phyloP scores from a whole-genome alignment of 768 basidiomycete species.

The Rubroboletus satanas region DNA sequence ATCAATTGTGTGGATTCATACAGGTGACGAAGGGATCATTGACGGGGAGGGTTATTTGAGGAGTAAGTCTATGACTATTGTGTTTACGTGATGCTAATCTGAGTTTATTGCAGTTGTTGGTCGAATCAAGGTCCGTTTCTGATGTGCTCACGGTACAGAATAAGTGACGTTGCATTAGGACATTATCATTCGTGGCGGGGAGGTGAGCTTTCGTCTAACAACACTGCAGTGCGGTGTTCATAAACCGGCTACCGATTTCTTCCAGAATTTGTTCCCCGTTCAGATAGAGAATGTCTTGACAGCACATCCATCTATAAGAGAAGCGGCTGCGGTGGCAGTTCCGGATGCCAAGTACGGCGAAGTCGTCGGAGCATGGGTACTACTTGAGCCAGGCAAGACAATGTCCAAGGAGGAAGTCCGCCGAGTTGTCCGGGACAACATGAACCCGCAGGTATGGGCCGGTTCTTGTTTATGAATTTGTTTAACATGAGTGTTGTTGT shows the following conservation, averaged over 20 bases:
- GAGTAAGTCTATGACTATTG: constrained; percentile 41
- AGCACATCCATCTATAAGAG: constrained; percentile 51
- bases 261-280: constrained; percentile 78
- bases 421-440: constrained; percentile 46
- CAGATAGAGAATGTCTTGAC: constrained; percentile 78
- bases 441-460: constrained; percentile 74
- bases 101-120: constrained; percentile 56
- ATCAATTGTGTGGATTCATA: constrained; percentile 75
- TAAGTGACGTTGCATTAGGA: constrained; percentile 42
- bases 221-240: not conserved
- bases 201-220: constrained; percentile 40
- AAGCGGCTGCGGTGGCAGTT: constrained; percentile 72
- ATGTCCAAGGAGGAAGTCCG: constrained; percentile 53
- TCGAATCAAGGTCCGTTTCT: constrained; percentile 59
- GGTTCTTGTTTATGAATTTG: not conserved
- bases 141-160: not conserved
- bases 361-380: constrained; percentile 78
- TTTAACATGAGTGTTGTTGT: not conserved
- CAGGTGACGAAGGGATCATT: constrained; percentile 77
- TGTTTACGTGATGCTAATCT: not conserved
- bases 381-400: constrained; percentile 38
- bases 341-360: constrained; percentile 69
- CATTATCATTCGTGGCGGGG: constrained; percentile 83
- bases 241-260: not conserved
- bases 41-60: constrained; percentile 77